A percentile compares a stretch with the other conserved stretches of the same genome.
phyloP scores from a whole-genome alignment of 1,284 basidiomycete species.

The Cryptococcus sp. region DNA sequence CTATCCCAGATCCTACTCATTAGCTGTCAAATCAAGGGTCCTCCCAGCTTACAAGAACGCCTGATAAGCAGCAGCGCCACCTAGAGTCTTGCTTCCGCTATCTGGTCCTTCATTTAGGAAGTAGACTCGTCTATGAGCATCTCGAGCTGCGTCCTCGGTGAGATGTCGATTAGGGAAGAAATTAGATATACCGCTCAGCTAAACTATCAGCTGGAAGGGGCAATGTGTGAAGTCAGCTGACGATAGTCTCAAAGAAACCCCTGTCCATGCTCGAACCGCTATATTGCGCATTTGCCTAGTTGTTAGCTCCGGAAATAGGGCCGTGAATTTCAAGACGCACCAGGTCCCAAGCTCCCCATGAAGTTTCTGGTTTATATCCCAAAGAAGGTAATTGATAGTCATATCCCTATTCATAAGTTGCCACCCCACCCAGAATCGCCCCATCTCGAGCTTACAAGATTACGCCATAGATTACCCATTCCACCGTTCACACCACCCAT shows the following conservation, averaged over 20 bases:
- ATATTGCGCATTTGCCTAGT: constrained; percentile 32
- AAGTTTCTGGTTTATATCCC: constrained; percentile 26
- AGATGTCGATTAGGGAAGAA: constrained; percentile 38
- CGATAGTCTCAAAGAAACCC: constrained; percentile 41
- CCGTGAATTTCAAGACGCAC: no score
- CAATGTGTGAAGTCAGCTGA: no score
- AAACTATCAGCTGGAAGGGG: not conserved
- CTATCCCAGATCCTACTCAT: constrained; percentile 35
- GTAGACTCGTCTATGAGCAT: constrained; percentile 40
- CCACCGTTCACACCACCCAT: constrained; percentile 10
- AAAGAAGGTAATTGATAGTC: constrained; percentile 32
- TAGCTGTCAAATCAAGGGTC: not conserved
- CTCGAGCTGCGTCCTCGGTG: constrained; percentile 33
- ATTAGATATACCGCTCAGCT: constrained; percentile 24
- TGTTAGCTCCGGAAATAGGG: constrained; percentile 3
- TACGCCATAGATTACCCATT: constrained; percentile 20
- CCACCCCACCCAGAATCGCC: not conserved
- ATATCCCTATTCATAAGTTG: constrained; percentile 21
- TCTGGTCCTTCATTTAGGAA: constrained; percentile 28
- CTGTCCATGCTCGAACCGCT: constrained; percentile 29
- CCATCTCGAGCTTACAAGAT: constrained; percentile 29
- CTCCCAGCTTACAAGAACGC: constrained; percentile 32
- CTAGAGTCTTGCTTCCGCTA: constrained; percentile 34
- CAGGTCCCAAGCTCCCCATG: constrained; percentile 38
- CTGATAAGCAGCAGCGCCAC: constrained; percentile 44